Evolutionary conservation across 352 stramenopile genomes (phyloP).

Genomic region (Blastocystis sp.): DNA sequence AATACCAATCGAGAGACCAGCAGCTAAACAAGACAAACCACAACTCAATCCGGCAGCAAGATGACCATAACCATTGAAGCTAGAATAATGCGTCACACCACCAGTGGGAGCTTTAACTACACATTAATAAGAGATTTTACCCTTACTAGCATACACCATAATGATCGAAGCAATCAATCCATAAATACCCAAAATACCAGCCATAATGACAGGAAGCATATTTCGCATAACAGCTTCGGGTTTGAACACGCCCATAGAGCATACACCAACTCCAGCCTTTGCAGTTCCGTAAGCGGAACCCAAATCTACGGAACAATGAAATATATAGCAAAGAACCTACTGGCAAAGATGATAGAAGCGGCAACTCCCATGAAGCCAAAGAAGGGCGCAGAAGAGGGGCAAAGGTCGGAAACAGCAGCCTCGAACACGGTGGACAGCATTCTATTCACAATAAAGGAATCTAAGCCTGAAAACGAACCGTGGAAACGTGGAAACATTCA

Average conservation of each 20-base stretch:
- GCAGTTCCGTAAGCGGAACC: conserved; percentile 92
- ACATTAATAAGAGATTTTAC: not conserved
- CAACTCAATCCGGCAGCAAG: conserved; percentile 80
- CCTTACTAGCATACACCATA: conserved; percentile 72
- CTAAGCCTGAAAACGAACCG: conserved; percentile 78
- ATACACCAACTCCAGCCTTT: conserved; percentile 93
- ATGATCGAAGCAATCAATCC: conserved; percentile 82
- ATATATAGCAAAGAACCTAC: conserved; percentile 72
- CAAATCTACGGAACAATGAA: conserved; percentile 81
- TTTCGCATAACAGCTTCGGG: conserved; percentile 94
- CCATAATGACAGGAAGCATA: conserved; percentile 98
- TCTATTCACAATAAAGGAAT: conserved; percentile 76
- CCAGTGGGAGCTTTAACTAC: conserved; percentile 9
- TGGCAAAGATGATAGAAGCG: conserved; percentile 86
- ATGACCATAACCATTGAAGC: conserved; percentile 80
- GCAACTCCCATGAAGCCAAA: conserved; percentile 99
- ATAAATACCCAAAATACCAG: conserved; percentile 86
- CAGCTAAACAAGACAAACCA: conserved; percentile 78
- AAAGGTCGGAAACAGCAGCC: conserved; percentile 83
- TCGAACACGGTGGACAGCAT: conserved; percentile 65
- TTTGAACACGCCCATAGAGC: conserved; percentile 89
- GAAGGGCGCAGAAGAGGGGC: conserved; percentile 94
- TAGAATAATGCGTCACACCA: conserved; percentile 74
- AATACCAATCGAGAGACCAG: conserved; percentile 83
- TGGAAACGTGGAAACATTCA: conserved; percentile 73